Conservation (phyloP, 2,329 filamentous ascomycete genomes). For the Colletotrichum australisinense region DNA sequence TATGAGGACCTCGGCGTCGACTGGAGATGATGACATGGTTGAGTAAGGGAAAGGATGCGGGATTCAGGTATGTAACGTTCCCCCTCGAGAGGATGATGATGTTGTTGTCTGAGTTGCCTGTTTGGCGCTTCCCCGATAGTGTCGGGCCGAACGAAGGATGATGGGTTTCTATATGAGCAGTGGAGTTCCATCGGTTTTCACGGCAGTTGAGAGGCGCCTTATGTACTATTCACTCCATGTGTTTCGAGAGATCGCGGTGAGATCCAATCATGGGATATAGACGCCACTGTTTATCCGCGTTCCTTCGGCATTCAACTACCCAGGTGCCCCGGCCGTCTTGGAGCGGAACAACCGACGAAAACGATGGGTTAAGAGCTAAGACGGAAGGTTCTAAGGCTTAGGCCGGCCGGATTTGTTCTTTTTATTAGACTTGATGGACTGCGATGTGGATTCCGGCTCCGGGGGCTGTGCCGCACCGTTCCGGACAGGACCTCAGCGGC, state of each 20-base stretch:
- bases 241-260: neutral
- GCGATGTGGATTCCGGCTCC: neutral
- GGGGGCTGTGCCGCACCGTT: neutral
- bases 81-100: neutral
- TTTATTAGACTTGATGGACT: neutral
- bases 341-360: neutral
- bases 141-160: neutral
- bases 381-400: neutral
- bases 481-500: neutral
- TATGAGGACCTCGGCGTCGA: slow-evolving; percentile 33
- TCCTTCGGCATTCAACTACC: neutral
- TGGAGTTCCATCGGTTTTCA: neutral
- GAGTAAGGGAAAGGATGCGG: neutral
- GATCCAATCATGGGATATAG: neutral
- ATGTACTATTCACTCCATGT: neutral
- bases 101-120: neutral
- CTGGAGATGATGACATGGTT: neutral
- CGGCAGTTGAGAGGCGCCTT: neutral
- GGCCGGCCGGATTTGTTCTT: neutral
- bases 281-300: neutral
- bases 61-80: neutral
- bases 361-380: neutral
- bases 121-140: neutral
- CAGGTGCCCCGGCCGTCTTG: neutral
- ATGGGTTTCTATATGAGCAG: neutral